Evolutionary conservation across 495 filamentous ascomycete species (phyloP).

Genomic region (Penicillium roqueforti): DNA sequence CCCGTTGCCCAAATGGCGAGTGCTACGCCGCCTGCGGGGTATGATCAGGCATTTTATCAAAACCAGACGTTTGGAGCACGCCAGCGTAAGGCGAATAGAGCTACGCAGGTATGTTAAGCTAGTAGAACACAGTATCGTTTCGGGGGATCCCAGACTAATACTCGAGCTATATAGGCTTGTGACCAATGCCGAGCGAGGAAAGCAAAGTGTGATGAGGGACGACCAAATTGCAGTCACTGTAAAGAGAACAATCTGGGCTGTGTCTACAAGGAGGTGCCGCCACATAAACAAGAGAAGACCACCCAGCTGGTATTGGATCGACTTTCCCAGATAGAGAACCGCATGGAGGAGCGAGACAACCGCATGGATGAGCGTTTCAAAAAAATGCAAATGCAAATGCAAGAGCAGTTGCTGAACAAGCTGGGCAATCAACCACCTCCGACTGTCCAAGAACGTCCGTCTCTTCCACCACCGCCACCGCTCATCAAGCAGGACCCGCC

Average conservation of each 20-base stretch:
- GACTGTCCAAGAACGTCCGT: neutral
- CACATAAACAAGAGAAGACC: slow-evolving; percentile 52
- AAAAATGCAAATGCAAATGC: slow-evolving; percentile 9
- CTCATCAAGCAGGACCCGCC: slow-evolving; percentile 11
- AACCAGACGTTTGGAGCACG: slow-evolving; percentile 34
- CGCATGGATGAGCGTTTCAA: slow-evolving; percentile 11
- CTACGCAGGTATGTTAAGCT: slow-evolving; percentile 35
- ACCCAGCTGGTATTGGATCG: slow-evolving; percentile 37
- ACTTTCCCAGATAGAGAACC: slow-evolving; percentile 29
- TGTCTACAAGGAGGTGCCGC: slow-evolving; percentile 58
- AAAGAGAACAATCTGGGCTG: slow-evolving; percentile 53
- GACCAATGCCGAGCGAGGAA: slow-evolving; percentile 59
- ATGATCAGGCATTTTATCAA: slow-evolving; percentile 32
- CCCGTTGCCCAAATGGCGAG: slow-evolving; percentile 20
- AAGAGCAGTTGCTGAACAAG: neutral
- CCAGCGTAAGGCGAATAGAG: slow-evolving; percentile 41
- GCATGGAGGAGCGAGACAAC: slow-evolving; percentile 25
- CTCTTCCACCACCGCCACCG: neutral
- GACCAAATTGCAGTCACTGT: slow-evolving; percentile 56
- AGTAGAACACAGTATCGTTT: neutral
- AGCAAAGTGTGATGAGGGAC: slow-evolving; percentile 61
- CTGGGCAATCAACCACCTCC: neutral
- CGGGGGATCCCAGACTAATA: neutral
- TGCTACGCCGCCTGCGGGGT: slow-evolving; percentile 26
- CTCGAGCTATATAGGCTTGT: slow-evolving; percentile 44